Evolutionary conservation across 1,284 basidiomycete genomes (phyloP).

Genomic region (Rhodotorula sp.): DNA sequence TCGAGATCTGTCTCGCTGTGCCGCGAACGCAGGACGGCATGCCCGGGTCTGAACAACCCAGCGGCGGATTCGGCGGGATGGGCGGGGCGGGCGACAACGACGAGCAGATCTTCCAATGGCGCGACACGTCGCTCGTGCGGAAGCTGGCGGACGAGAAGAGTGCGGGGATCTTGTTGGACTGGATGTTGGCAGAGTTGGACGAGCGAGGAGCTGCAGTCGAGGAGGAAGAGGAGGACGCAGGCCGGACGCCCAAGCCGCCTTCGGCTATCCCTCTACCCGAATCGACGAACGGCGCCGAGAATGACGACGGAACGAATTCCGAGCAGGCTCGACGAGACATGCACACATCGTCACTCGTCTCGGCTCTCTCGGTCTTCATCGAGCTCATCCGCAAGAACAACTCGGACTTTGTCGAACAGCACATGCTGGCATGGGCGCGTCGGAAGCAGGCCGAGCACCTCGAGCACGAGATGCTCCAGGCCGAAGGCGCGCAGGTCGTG

Average conservation of each 20-base stretch:
- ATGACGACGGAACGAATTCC: slow-evolving; percentile 25
- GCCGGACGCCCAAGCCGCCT: background rate
- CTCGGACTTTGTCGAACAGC: slow-evolving; percentile 97
- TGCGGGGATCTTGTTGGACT: slow-evolving; percentile 69
- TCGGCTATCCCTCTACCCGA: background rate
- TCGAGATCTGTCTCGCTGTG: slow-evolving; percentile 84
- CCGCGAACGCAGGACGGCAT: slow-evolving; percentile 23
- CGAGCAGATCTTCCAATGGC: slow-evolving; percentile 38
- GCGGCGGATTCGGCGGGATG: slow-evolving; percentile 8
- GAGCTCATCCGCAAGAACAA: slow-evolving; percentile 99
- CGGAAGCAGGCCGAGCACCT: slow-evolving; percentile 46
- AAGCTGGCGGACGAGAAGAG: slow-evolving; percentile 79
- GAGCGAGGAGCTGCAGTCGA: slow-evolving; percentile 39
- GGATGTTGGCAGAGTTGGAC: slow-evolving; percentile 72
- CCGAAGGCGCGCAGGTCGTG: slow-evolving; percentile 64
- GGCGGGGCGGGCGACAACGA: slow-evolving; percentile 1
- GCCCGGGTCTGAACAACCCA: no score
- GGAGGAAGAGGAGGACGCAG: slow-evolving; percentile 41
- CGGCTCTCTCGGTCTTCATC: slow-evolving; percentile 85
- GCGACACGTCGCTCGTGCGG: slow-evolving; percentile 76
- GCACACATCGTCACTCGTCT: slow-evolving; percentile 80
- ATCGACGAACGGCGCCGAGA: slow-evolving; percentile 3
- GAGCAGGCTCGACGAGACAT: slow-evolving; percentile 55
- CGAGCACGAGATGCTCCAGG: slow-evolving; percentile 49
- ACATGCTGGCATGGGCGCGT: slow-evolving; percentile 44